phyloP scores from a whole-genome alignment of 106 monocot genomes.

The Acorus calamus region DNA sequence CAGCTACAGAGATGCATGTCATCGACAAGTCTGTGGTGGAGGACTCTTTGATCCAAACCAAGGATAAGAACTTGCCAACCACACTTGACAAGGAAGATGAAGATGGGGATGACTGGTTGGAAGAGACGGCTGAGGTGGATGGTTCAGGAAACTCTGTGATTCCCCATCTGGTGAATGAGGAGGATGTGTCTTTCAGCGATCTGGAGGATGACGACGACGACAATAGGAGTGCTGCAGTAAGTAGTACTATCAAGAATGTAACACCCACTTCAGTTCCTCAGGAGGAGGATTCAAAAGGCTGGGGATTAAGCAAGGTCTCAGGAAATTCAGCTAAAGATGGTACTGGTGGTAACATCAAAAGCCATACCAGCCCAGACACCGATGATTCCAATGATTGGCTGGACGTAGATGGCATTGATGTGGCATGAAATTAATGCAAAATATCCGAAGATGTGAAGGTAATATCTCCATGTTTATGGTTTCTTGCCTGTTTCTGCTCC shows the following conservation, averaged over 20 bases:
- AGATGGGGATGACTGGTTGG: conserved; percentile 43
- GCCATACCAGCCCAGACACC: no score
- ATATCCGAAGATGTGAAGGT: no score
- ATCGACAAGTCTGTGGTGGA: conserved; percentile 22
- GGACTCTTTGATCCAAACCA: not conserved
- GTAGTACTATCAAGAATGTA: not conserved
- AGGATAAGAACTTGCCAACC: not conserved
- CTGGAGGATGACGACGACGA: conserved; percentile 38
- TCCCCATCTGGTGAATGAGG: conserved; percentile 17
- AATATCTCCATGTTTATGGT: no score
- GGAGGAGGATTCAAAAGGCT: not conserved
- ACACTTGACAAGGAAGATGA: conserved; percentile 16
- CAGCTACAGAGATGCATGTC: conserved; percentile 3
- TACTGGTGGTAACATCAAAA: no score
- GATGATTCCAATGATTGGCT: no score
- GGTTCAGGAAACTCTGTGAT: conserved; percentile 5
- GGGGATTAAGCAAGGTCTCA: conserved; percentile 5
- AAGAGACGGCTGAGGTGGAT: conserved; percentile 11
- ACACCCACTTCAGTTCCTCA: not conserved
- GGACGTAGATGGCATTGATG: no score
- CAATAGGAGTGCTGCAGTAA: not conserved
- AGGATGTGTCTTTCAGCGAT: conserved; percentile 57
- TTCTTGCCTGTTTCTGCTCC: no score
- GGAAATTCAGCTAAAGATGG: not conserved
- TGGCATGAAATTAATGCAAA: no score